Evolutionary conservation across 345 rosid species (phyloP), one percentile per base, ranked within the genome.

Genomic region (Hirschfeldia incana): DNA sequence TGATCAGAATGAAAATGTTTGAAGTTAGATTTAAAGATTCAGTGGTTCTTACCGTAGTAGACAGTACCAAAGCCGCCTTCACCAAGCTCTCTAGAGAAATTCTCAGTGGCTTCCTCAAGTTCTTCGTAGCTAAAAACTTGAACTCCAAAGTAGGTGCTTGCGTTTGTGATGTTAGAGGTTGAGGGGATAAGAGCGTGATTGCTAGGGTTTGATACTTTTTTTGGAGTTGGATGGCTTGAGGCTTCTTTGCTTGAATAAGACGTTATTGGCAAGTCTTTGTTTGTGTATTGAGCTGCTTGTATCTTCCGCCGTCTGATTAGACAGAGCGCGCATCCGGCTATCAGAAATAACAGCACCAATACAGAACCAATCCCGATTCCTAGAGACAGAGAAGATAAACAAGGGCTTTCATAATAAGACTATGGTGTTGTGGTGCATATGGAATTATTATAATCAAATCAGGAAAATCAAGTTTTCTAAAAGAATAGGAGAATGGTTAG

Each of bases 1-100:
- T 32, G 39, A n/a, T 42, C 8, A 16, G 2, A 15, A 72, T 2
- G 13, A n/a, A 5, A 46, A 49, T 2, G 11, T 1, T 16, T 53
- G 1, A 62, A 65, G 39, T 57, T 33, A 59, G 34, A 30, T 12
- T 30, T 0, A 32, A 34, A 5, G 27, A 11, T 30, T 17, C 21
- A 64, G 29, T 16, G 61, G 15, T 17, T 51, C 83, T 76, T 76
- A 94, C 98, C 98, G 21, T 87, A 75, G 64, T 92, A 94, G 81
- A 94, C 98, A 0, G 87, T 83, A 61, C 98, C 97, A 10, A 89
- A 94, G 53, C 98, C 98, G 34, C 98, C 98, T 28, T 91, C 92
- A 4, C 98, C 98, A 4, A 94, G 97, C 72, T 89, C 88, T 74
- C 84, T 90, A 6, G 95, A 88, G 49, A 94, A 94, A 83, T 84